Conservation (phyloP, 805 yeast genomes). For the Hanseniaspora osmophila region DNA sequence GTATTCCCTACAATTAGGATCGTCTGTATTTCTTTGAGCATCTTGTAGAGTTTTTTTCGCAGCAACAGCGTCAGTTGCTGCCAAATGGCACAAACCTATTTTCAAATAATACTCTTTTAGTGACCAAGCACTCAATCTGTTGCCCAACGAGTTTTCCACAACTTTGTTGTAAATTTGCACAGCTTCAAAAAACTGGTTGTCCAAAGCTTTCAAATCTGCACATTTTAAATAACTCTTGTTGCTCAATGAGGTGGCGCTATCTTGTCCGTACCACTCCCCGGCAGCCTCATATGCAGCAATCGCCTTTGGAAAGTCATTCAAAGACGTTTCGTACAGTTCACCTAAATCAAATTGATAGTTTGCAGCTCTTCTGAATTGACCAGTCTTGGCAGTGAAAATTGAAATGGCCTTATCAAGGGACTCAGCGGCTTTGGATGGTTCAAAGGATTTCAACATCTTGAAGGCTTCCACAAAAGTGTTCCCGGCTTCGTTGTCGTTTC, state of each 20-base stretch:
- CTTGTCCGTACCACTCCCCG: constrained; percentile 90
- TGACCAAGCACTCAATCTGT: constrained; percentile 74
- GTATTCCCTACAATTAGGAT: constrained; percentile 53
- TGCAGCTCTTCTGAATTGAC: constrained; percentile 94
- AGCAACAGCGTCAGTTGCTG: constrained; percentile 75
- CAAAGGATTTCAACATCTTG: constrained; percentile 65
- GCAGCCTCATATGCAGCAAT: constrained; percentile 75
- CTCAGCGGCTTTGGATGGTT: constrained; percentile 65
- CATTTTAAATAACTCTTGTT: constrained; percentile 79
- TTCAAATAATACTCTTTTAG: constrained; percentile 84
- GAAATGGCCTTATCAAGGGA: constrained; percentile 65
- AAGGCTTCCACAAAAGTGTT: constrained; percentile 81
- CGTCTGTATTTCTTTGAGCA: constrained; percentile 45
- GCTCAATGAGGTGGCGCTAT: constrained; percentile 81
- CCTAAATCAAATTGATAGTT: constrained; percentile 86
- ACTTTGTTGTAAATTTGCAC: constrained; percentile 64
- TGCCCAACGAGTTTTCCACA: constrained; percentile 61
- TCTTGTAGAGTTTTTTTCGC: constrained; percentile 59
- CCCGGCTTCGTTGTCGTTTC: constrained; percentile 77
- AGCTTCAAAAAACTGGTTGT: constrained; percentile 64
- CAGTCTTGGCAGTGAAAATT: constrained; percentile 63
- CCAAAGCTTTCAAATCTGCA: constrained; percentile 74
- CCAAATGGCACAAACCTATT: constrained; percentile 68
- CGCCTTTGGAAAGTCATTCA: constrained; percentile 56
- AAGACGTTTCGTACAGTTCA: constrained; percentile 64